Percentiles rank a stretch among this genome's conserved stretches.
Evolutionary conservation across 306 rosid species (phyloP).

Genomic region (Elaeagnus macrophylla): DNA sequence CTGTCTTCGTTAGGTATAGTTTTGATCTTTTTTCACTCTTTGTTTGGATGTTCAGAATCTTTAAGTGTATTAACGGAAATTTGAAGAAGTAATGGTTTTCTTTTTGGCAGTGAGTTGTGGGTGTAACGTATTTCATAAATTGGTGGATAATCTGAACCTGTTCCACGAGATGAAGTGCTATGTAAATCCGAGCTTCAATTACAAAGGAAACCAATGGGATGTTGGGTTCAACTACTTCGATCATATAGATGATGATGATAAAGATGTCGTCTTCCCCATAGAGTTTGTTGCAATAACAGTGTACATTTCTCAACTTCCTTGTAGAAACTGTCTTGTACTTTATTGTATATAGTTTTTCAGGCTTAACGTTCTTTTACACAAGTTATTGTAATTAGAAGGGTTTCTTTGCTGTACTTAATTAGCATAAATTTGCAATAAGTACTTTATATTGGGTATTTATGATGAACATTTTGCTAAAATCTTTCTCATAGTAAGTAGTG

Average conservation of each 20-base stretch:
- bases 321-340: no score
- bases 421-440: no score
- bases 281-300: no score
- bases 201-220: constrained; percentile 61
- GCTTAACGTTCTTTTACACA: no score
- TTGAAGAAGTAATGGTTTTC: no score
- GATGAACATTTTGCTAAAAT: no score
- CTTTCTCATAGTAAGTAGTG: no score
- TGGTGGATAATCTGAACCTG: constrained; percentile 85
- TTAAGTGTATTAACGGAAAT: not conserved
- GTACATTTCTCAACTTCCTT: no score
- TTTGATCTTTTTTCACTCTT: not conserved
- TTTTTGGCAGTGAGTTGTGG: constrained; percentile 71
- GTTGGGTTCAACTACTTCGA: constrained; percentile 52
- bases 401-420: no score
- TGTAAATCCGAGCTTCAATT: constrained; percentile 65
- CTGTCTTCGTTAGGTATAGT: constrained; percentile 14
- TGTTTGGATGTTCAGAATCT: not conserved
- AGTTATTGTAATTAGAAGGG: no score
- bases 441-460: no score
- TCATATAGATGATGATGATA: constrained; percentile 49
- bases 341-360: no score
- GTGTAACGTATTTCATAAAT: constrained; percentile 89
- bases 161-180: constrained; percentile 91
- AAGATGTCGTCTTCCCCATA: constrained; percentile 46